phyloP scores from a whole-genome alignment of 192 early-diverging fungal species.

The Piromyces sp. region DNA sequence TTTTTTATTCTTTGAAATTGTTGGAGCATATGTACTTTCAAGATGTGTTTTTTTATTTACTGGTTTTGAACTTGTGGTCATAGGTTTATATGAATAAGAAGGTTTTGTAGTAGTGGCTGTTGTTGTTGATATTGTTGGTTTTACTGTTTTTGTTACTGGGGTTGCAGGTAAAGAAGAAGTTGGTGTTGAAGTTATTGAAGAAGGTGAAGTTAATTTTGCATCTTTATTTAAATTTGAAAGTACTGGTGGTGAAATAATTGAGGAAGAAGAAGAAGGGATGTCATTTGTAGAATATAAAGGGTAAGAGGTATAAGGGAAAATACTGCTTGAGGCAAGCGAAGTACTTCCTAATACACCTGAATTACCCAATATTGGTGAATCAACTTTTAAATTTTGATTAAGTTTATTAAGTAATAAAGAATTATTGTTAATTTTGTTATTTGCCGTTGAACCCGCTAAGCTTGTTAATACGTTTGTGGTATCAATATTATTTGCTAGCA shows the following conservation, averaged over 20 bases:
- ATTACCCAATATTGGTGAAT: neutral
- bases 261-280: neutral
- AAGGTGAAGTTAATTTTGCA: neutral
- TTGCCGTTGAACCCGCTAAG: neutral
- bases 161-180: neutral
- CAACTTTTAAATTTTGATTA: neutral
- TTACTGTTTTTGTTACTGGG: neutral
- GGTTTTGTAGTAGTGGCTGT: neutral
- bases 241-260: neutral
- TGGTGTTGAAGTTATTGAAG: neutral
- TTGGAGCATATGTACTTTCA: neutral
- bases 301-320: neutral
- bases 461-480: neutral
- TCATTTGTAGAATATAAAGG: neutral
- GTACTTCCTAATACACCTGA: neutral
- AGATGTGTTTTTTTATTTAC: neutral
- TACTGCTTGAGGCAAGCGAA: neutral
- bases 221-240: neutral
- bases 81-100: neutral
- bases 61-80: neutral
- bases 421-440: neutral
- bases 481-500: neutral
- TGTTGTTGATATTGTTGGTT: neutral
- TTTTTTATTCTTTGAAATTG: neutral
- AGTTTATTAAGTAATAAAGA: neutral